A percentile compares a stretch with the other conserved stretches of the same genome.
Evolutionary conservation across 2,329 filamentous ascomycete genomes (phyloP).

Genomic region (Penicillium sp.): DNA sequence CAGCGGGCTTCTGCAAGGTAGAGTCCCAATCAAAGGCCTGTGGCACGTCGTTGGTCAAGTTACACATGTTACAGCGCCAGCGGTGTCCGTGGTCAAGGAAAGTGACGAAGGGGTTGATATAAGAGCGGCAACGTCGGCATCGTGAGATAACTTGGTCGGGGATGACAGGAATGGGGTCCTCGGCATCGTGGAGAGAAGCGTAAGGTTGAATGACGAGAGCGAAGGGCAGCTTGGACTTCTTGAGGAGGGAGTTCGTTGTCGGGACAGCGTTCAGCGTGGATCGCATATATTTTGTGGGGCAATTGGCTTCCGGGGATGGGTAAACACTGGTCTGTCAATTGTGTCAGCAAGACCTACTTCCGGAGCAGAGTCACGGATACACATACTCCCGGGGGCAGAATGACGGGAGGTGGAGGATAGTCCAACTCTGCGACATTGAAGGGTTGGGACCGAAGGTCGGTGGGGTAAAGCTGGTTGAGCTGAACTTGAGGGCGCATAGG

Average conservation of each 20-base stretch:
- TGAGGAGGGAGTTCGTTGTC: conserved; percentile 86
- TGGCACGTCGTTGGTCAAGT: conserved; percentile 97
- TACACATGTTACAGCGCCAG: conserved; percentile 99
- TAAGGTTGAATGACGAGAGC: conserved; percentile 96
- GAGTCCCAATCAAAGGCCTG: conserved; percentile 99
- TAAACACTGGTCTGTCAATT: conserved; percentile 75
- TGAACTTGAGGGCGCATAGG: conserved; percentile 39
- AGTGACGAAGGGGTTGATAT: conserved; percentile 96
- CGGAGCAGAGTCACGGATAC: not conserved
- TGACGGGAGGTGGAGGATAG: conserved; percentile 83
- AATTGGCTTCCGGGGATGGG: conserved; percentile 87
- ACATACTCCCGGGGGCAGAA: conserved; percentile 88
- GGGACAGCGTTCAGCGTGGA: conserved; percentile 94
- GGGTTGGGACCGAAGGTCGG: conserved; percentile 86
- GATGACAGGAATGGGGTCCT: conserved; percentile 87
- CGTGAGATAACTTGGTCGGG: conserved; percentile 97
- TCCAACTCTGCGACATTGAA: conserved; percentile 94
- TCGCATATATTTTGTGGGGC: conserved; percentile 88
- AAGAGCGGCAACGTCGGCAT: conserved; percentile 91
- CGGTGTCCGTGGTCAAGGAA: conserved; percentile 96
- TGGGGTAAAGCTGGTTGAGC: conserved; percentile 88
- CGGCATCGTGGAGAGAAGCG: conserved; percentile 84
- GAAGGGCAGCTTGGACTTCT: conserved; percentile 95
- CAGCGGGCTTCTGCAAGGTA: conserved; percentile 83
- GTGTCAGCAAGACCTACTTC: conserved; percentile 43